A percentile compares a stretch with the other conserved stretches of the same genome.
phyloP scores from a whole-genome alignment of 2,329 filamentous ascomycete species.

The Trichophyton schoenleinii region DNA sequence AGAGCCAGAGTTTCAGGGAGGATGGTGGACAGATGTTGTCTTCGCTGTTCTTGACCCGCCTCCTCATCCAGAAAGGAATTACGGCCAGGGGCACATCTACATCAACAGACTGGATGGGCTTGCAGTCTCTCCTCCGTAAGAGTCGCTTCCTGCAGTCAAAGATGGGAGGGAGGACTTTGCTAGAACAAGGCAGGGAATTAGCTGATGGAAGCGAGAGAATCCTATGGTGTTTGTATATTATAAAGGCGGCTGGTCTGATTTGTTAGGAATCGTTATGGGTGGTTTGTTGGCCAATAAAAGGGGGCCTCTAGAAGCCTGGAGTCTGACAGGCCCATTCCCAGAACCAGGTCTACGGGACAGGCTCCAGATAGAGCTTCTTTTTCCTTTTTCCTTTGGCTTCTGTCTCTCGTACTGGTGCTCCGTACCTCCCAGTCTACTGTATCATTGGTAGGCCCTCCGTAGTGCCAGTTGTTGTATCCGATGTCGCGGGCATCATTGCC shows the following conservation, averaged over 20 bases:
- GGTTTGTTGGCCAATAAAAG: background rate
- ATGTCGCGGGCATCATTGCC: too few relatives aligned
- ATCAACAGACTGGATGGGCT: constrained; percentile 7
- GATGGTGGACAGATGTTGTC: constrained; percentile 47
- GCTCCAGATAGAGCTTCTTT: background rate
- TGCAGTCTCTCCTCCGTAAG: background rate
- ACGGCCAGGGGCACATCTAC: constrained; percentile 14
- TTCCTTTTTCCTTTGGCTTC: background rate
- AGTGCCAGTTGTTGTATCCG: too few relatives aligned
- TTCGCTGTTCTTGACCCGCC: constrained; percentile 44
- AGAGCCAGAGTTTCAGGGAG: constrained; percentile 45
- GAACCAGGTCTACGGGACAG: background rate
- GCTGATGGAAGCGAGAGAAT: background rate
- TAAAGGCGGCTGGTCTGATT: background rate
- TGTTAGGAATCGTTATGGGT: background rate
- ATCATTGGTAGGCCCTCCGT: too few relatives aligned
- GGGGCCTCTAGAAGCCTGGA: background rate
- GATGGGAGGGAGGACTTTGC: background rate
- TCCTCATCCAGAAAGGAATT: constrained; percentile 12
- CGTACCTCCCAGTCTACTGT: too few relatives aligned
- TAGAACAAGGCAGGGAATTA: background rate
- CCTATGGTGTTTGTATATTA: background rate
- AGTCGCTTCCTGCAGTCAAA: background rate
- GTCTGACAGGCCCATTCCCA: background rate
- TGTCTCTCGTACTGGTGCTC: background rate